A percentile compares a stretch with the other conserved stretches of the same genome.
Evolutionary conservation across 805 yeast genomes (phyloP).

Genomic region (Candida parachauliodes): DNA sequence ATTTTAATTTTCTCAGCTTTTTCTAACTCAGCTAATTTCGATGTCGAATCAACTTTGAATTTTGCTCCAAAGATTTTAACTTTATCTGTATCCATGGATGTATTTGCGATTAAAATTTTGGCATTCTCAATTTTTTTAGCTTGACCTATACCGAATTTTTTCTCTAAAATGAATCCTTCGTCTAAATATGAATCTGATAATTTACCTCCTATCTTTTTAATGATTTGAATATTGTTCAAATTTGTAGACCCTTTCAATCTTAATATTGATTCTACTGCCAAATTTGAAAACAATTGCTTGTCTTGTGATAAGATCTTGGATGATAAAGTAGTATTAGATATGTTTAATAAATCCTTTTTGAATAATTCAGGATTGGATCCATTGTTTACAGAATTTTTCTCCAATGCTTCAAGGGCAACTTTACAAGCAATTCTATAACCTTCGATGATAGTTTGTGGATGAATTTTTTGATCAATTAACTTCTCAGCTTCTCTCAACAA

Average conservation of each 20-base stretch:
- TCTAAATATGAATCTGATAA: constrained; percentile 89
- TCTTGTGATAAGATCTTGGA: constrained; percentile 95
- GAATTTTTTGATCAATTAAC: constrained; percentile 86
- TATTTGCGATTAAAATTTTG: constrained; percentile 86
- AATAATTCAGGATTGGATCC: constrained; percentile 54
- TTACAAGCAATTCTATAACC: constrained; percentile 87
- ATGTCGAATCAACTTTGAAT: constrained; percentile 92
- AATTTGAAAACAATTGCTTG: constrained; percentile 79
- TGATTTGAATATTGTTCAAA: constrained; percentile 87
- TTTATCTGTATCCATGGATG: constrained; percentile 95
- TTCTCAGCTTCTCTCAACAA: constrained; percentile 91
- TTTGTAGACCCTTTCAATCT: constrained; percentile 84
- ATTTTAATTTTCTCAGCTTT: constrained; percentile 92
- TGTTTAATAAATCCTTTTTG: constrained; percentile 73
- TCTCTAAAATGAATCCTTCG: constrained; percentile 91
- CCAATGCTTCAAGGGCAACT: constrained; percentile 82
- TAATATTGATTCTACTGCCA: constrained; percentile 92
- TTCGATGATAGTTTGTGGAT: constrained; percentile 96
- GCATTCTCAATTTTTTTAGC: constrained; percentile 83
- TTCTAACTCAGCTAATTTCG: constrained; percentile 90
- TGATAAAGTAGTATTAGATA: constrained; percentile 90
- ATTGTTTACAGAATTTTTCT: constrained; percentile 71
- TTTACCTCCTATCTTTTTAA: constrained; percentile 91
- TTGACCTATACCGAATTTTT: constrained; percentile 91
- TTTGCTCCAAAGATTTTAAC: constrained; percentile 97